phyloP scores from a whole-genome alignment of 441 rosid genomes.

The Brassica balearica region DNA sequence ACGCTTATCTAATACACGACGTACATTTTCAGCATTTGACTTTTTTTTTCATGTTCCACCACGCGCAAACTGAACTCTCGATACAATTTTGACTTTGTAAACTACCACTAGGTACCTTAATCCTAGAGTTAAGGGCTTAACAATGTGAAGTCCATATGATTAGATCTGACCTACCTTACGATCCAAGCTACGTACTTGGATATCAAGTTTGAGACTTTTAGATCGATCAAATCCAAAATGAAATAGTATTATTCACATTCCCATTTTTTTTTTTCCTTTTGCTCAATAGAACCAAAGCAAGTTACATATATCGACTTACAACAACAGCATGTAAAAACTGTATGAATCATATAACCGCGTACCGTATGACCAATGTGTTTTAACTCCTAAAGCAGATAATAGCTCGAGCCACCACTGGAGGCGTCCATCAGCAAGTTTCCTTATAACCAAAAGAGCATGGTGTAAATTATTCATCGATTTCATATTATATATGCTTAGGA shows the following conservation, averaged over 20 bases:
- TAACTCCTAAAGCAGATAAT: slow-evolving; percentile 14
- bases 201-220: slow-evolving; percentile 7
- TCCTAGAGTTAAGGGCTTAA: slow-evolving; percentile 18
- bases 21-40: slow-evolving; percentile 40
- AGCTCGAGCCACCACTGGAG: slow-evolving; percentile 24
- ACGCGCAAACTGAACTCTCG: slow-evolving; percentile 23
- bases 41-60: slow-evolving; percentile 17
- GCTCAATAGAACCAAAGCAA: slow-evolving; percentile 31
- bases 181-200: slow-evolving; percentile 17
- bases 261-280: not conserved
- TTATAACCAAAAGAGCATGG: slow-evolving; percentile 17
- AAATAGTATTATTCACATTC: slow-evolving; percentile 32
- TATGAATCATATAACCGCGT: slow-evolving; percentile 20
- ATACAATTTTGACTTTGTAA: slow-evolving; percentile 25
- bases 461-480: slow-evolving; percentile 7
- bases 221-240: slow-evolving; percentile 19
- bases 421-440: slow-evolving; percentile 39
- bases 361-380: slow-evolving; percentile 23
- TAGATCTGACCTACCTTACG: slow-evolving; percentile 26
- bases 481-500: not conserved
- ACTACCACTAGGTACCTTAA: not conserved
- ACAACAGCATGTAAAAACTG: slow-evolving; percentile 22
- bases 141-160: slow-evolving; percentile 18
- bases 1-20: slow-evolving; percentile 25
- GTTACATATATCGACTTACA: slow-evolving; percentile 29